Percentiles rank a stretch among this genome's conserved stretches.
Evolutionary conservation across 495 filamentous ascomycete genomes (phyloP).

Genomic region (Cercophora sp.): DNA sequence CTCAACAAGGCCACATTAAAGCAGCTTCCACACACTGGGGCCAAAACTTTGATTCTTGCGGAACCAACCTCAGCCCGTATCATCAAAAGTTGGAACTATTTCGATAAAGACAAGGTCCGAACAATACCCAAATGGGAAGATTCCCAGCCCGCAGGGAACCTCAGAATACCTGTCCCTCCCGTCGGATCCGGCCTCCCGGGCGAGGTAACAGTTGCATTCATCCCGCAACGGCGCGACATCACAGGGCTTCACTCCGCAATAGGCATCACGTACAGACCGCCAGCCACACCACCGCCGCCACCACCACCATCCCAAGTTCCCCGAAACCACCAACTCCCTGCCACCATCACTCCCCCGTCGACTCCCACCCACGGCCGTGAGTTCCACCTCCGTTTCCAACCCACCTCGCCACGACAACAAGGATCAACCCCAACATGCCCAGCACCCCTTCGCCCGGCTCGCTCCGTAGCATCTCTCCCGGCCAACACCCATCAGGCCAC

Average conservation of each 20-base stretch:
- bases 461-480: slow-evolving; percentile 27
- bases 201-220: slow-evolving; percentile 61
- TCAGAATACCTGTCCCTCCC: slow-evolving; percentile 43
- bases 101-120: slow-evolving; percentile 50
- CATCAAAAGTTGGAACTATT: slow-evolving; percentile 63
- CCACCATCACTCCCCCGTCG: slow-evolving; percentile 25
- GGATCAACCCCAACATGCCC: slow-evolving; percentile 9
- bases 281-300: slow-evolving; percentile 19
- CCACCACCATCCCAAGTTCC: slow-evolving; percentile 8
- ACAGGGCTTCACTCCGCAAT: slow-evolving; percentile 61
- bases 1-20: slow-evolving; percentile 64
- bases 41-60: slow-evolving; percentile 58
- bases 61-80: slow-evolving; percentile 57
- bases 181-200: slow-evolving; percentile 46
- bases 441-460: slow-evolving; percentile 26
- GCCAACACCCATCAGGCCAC: slow-evolving; percentile 5
- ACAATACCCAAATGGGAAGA: slow-evolving; percentile 52
- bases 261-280: slow-evolving; percentile 66
- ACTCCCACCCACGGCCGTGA: slow-evolving; percentile 28
- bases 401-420: not conserved
- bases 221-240: slow-evolving; percentile 58
- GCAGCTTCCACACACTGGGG: slow-evolving; percentile 50
- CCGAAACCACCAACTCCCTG: slow-evolving; percentile 7
- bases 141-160: slow-evolving; percentile 33
- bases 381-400: slow-evolving; percentile 44